Evolutionary conservation across 164 flowering plant genomes (phyloP).

Genomic region (Vitis rupestris): DNA sequence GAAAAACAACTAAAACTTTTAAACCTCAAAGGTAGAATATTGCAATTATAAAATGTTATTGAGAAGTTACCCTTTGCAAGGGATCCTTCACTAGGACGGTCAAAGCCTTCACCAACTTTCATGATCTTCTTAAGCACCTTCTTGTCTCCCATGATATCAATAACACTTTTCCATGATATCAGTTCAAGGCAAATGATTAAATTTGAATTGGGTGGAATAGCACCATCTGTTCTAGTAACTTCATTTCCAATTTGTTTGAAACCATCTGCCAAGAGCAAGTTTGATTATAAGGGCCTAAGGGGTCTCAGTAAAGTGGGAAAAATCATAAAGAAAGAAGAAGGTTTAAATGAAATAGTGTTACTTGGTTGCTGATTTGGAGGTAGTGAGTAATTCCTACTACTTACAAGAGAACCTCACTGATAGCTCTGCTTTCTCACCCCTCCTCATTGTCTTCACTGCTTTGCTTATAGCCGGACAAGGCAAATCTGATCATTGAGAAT

Average conservation of each 20-base stretch:
- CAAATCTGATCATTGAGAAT: conserved; percentile 23
- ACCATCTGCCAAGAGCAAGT: conserved; percentile 26
- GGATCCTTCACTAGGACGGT: conserved; percentile 51
- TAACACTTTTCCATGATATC: conserved; percentile 48
- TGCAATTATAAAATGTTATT: background rate
- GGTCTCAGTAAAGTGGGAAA: background rate
- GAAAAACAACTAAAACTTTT: no score
- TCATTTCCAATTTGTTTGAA: conserved; percentile 13
- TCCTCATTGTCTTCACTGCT: conserved; percentile 67
- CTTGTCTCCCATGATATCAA: conserved; percentile 37
- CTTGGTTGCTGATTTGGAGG: no score
- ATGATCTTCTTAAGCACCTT: conserved; percentile 41
- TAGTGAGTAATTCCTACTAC: conserved; percentile 8
- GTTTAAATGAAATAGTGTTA: no score
- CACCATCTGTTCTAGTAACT: conserved; percentile 5
- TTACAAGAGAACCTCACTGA: conserved; percentile 54
- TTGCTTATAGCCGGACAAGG: conserved; percentile 52
- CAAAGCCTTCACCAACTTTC: conserved; percentile 41
- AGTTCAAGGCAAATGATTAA: conserved; percentile 39
- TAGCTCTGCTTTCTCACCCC: conserved; percentile 54
- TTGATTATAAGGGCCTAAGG: background rate
- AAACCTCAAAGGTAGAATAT: no score
- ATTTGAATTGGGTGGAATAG: conserved; percentile 20
- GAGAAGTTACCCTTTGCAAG: conserved; percentile 33
- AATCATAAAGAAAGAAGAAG: background rate